Evolutionary conservation across 2,329 filamentous ascomycete species (phyloP), one percentile per base, ranked within the genome.

Genomic region (Dactylellina sp.): DNA sequence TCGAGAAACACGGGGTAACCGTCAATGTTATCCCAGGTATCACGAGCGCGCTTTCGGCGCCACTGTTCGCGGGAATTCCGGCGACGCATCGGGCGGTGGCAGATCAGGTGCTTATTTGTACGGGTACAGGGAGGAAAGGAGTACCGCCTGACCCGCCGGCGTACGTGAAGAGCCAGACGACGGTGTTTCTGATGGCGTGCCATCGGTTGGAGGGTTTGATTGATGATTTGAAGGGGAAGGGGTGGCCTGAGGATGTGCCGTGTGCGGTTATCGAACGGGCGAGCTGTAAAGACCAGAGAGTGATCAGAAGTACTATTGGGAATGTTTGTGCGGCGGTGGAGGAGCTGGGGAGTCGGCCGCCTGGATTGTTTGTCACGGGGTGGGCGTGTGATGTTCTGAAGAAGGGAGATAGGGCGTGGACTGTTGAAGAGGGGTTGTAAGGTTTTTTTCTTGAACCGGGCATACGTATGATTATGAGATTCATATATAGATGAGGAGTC

Each of bases 61-160:
- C 94, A 0, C 84, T 99, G 1, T 97, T 98, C 80, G 93, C 93
- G 0, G 88, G 86, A 5, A 91, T 99, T 32, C 94, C 95, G 1
- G 85, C 90, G 0, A 99, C 95, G 0, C 94, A 98, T 82, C 86
- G 95, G 3, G 91, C 91, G 47, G 91, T 97, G 0, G 90, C 92
- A 2, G 95, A 99, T 79, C 93, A 98, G 81, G 89, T 99, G 0
- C 85, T 99, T 24, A 87, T 99, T n/a, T 98, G 95, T 82, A 99
- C 95, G 0, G 95, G 95, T 0, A 99, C 95, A 0, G 95, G 95
- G 0, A 88, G 95, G 79, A 96, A 96, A 82, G 95, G 95, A 11
- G 90, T 87, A 62, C 84, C 92, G 0, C 93, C 93, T 0, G 84
- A 87, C n/a, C 92, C 93, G 35, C 95, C 95, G 0, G 89, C 89